These are phyloP conservation scores for Leersia perrieri DNA, from an alignment of 176 grass and related monocot species.

Conservation along the genomic window DNA sequence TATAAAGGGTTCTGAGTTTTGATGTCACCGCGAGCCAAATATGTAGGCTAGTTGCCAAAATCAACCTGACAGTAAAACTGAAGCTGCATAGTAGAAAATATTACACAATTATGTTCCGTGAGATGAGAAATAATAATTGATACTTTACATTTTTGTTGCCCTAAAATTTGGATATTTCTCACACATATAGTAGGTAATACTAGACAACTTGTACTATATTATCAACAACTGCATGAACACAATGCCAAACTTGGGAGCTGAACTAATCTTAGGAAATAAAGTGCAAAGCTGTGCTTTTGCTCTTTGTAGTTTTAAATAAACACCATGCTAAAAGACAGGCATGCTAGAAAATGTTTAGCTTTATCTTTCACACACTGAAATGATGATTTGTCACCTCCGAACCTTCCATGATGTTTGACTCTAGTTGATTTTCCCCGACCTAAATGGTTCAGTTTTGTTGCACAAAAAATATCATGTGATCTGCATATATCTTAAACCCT, in stretches of 20 bases:
- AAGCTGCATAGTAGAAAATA: not conserved
- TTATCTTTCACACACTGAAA: not conserved
- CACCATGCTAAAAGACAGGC: not conserved
- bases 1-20: too few species aligned
- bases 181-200: not conserved
- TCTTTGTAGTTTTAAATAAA: not conserved
- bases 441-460: not conserved
- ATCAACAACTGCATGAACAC: not conserved
- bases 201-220: not conserved
- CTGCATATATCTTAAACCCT: not conserved
- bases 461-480: not conserved
- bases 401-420: not conserved
- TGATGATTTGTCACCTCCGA: not conserved
- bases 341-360: not conserved
- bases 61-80: not conserved
- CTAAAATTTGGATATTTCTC: not conserved
- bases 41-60: not conserved
- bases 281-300: not conserved
- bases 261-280: conserved; percentile 12
- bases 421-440: not conserved
- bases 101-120: not conserved
- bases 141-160: not conserved
- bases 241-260: not conserved
- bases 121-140: not conserved
- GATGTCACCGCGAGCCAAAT: not conserved